phyloP scores from a whole-genome alignment of 768 basidiomycete species.

The Flagelloscypha sp. region DNA sequence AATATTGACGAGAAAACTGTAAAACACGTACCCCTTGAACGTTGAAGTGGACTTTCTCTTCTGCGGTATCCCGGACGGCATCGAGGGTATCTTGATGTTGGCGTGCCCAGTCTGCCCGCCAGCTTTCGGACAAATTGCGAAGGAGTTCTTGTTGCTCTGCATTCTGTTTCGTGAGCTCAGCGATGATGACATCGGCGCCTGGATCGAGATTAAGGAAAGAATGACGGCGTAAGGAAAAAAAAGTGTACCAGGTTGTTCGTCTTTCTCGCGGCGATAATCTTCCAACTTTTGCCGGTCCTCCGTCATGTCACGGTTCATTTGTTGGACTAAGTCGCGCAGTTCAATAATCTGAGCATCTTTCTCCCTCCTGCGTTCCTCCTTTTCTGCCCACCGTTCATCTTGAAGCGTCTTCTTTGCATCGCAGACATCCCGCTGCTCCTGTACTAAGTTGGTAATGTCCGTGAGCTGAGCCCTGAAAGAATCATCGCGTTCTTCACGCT shows the following conservation, averaged over 20 bases:
- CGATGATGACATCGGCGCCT: conserved; percentile 56
- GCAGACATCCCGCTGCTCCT: conserved; percentile 54
- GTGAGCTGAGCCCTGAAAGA: conserved; percentile 49
- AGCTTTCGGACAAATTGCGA: conserved; percentile 47
- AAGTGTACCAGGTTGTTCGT: conserved; percentile 47
- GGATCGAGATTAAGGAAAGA: conserved; percentile 11
- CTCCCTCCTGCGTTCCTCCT: conserved; percentile 45
- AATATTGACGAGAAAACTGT: not conserved
- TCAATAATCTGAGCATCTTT: conserved; percentile 53
- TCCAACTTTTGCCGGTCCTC: conserved; percentile 42
- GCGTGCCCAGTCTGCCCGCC: conserved; percentile 55
- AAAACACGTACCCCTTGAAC: conserved; percentile 61
- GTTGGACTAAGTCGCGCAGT: conserved; percentile 52
- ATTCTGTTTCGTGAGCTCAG: conserved; percentile 52
- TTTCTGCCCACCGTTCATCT: conserved; percentile 59
- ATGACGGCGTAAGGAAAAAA: conserved; percentile 1
- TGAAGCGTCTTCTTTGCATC: conserved; percentile 50
- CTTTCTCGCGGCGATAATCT: conserved; percentile 44
- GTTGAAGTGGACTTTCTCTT: conserved; percentile 75
- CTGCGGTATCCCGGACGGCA: conserved; percentile 61
- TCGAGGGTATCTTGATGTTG: conserved; percentile 63
- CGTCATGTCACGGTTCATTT: conserved; percentile 48
- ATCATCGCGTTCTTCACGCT: conserved; percentile 53
- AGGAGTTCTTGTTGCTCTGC: conserved; percentile 52
- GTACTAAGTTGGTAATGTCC: conserved; percentile 67